Percentiles rank a stretch among this genome's conserved stretches.
Evolutionary conservation across 768 basidiomycete genomes (phyloP).

Genomic region (Crepidotus variabilis): DNA sequence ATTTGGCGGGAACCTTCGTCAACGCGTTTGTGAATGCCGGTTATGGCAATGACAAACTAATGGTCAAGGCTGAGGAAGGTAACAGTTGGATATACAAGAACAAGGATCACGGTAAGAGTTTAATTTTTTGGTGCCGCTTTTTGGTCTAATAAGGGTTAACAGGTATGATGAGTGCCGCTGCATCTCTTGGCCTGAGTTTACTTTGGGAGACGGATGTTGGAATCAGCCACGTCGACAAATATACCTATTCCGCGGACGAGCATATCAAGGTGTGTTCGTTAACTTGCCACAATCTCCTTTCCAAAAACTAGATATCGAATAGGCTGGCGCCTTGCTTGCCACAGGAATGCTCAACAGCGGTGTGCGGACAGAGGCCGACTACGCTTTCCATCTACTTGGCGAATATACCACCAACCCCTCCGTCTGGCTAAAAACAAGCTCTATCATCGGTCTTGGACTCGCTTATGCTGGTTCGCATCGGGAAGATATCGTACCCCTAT

Average conservation of each 20-base stretch:
- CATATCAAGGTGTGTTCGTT: conserved; percentile 71
- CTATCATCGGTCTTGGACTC: conserved; percentile 90
- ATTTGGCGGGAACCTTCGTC: conserved; percentile 95
- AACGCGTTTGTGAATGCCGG: conserved; percentile 99
- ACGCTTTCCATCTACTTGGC: conserved; percentile 83
- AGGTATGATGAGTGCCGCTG: conserved; percentile 97
- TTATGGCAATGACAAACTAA: conserved; percentile 97
- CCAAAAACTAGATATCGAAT: background rate
- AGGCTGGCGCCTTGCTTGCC: conserved; percentile 92
- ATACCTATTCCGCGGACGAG: conserved; percentile 94
- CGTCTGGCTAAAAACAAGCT: conserved; percentile 75
- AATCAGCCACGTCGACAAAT: conserved; percentile 92
- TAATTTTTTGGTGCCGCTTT: background rate
- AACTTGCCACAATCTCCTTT: too few relatives aligned
- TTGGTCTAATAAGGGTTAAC: conserved; percentile 4
- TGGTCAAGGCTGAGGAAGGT: conserved; percentile 95
- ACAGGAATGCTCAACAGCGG: conserved; percentile 90
- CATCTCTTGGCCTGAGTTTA: conserved; percentile 87
- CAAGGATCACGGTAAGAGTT: conserved; percentile 83
- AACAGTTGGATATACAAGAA: conserved; percentile 99
- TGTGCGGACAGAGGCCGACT: conserved; percentile 90
- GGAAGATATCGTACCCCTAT: conserved; percentile 71
- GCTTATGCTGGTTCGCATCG: conserved; percentile 95
- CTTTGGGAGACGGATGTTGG: conserved; percentile 97
- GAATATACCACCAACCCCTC: conserved; percentile 90